A percentile compares a stretch with the other conserved stretches of the same genome.
phyloP scores from a whole-genome alignment of 208 protist species.

The Trichomonas gallinae region DNA sequence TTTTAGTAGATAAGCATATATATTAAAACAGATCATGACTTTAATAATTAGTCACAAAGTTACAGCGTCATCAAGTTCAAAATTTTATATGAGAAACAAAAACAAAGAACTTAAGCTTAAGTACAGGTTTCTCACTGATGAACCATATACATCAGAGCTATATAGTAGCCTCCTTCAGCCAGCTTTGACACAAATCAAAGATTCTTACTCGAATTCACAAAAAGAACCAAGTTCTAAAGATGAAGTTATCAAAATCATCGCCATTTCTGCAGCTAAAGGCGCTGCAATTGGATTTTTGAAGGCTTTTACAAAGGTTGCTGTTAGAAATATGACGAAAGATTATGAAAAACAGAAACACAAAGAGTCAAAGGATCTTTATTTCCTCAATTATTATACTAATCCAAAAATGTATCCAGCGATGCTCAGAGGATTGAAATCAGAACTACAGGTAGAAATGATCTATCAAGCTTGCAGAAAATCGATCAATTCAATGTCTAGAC shows the following conservation, averaged over 20 bases:
- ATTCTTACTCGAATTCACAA: background rate
- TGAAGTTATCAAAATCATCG: background rate
- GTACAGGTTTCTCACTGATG: background rate
- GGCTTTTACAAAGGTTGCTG: background rate
- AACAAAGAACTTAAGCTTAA: background rate
- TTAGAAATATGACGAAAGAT: background rate
- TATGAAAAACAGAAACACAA: background rate
- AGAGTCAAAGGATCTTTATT: background rate
- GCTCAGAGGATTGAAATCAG: background rate
- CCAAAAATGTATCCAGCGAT: background rate
- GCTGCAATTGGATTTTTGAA: background rate
- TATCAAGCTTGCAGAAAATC: background rate
- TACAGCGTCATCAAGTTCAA: too few species aligned
- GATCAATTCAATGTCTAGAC: background rate
- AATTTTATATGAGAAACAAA: too few species aligned
- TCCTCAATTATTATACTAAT: background rate
- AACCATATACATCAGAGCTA: slow-evolving; percentile 8
- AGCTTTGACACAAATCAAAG: background rate
- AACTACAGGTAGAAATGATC: background rate
- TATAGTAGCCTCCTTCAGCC: background rate
- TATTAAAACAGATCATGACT: too few species aligned
- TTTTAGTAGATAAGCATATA: too few species aligned
- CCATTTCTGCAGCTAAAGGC: background rate
- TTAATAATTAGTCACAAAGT: too few species aligned
- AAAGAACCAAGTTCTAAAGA: background rate